Evolutionary conservation across 2,329 filamentous ascomycete genomes (phyloP).

Genomic region (Anisogramma anomala): DNA sequence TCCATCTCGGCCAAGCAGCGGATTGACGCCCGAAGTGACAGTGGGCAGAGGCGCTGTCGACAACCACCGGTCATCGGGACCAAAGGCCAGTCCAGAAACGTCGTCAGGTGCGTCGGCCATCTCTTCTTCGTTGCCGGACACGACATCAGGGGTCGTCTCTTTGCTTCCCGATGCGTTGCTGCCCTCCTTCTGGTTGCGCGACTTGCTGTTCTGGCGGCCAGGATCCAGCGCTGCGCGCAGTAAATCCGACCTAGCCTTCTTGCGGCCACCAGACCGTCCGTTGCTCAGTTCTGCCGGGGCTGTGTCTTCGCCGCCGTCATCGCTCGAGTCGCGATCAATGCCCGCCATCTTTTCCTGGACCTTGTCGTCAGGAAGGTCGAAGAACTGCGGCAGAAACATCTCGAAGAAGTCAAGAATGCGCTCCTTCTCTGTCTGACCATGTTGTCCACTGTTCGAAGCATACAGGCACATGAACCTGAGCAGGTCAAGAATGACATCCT

Average conservation of each 20-base stretch:
- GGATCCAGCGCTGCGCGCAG: constrained; percentile 79
- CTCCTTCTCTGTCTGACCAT: constrained; percentile 61
- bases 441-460: constrained; percentile 56
- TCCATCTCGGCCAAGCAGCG: constrained; percentile 44
- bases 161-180: constrained; percentile 70
- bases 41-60: constrained; percentile 47
- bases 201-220: constrained; percentile 57
- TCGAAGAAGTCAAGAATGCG: constrained; percentile 66
- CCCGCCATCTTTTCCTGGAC: constrained; percentile 56
- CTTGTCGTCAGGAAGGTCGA: constrained; percentile 59
- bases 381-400: constrained; percentile 64
- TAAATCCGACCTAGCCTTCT: constrained; percentile 67
- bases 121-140: constrained; percentile 68
- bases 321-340: constrained; percentile 57
- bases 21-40: constrained; percentile 43
- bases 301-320: constrained; percentile 67
- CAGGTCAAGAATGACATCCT: constrained; percentile 52
- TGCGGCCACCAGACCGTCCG: constrained; percentile 50
- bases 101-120: constrained; percentile 51
- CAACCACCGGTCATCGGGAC: constrained; percentile 52
- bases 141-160: constrained; percentile 76
- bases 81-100: constrained; percentile 44
- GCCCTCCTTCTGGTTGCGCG: constrained; percentile 65
- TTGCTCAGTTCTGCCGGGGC: constrained; percentile 61
- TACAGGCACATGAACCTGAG: constrained; percentile 53